phyloP scores from a whole-genome alignment of 345 rosid species.

The Eucalyptus marginata region DNA sequence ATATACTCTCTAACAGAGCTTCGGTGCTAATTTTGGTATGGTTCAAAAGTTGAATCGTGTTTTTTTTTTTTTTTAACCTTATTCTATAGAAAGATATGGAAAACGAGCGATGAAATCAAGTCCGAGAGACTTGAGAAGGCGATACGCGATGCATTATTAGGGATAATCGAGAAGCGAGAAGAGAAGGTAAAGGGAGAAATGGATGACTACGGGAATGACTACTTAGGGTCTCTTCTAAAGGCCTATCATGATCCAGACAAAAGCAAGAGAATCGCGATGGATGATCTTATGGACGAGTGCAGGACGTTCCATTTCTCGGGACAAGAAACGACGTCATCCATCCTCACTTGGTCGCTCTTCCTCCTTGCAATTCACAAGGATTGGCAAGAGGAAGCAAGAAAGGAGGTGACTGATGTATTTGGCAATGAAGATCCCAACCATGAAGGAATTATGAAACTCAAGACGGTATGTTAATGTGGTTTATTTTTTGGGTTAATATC shows the following conservation, averaged over 20 bases:
- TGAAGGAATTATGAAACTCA: not conserved
- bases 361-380: conserved; percentile 20
- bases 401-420: conserved; percentile 8
- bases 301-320: conserved; percentile 18
- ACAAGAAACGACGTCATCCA: conserved; percentile 14
- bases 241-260: not conserved
- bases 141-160: not conserved
- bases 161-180: conserved; percentile 5
- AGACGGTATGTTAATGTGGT: not conserved
- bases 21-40: not conserved
- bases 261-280: not conserved
- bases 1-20: not conserved
- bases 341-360: conserved; percentile 18
- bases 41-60: not conserved
- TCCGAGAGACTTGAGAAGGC: not conserved
- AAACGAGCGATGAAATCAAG: conserved; percentile 6
- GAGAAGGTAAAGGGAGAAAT: not conserved
- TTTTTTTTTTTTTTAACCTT: not conserved
- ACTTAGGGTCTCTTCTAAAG: conserved; percentile 6
- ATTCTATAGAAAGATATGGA: conserved; percentile 3
- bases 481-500: not conserved
- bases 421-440: conserved; percentile 3
- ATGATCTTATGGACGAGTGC: conserved; percentile 27
- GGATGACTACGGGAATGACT: conserved; percentile 8
- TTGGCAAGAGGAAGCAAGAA: conserved; percentile 31